phyloP scores from a whole-genome alignment of 345 rosid genomes.

The Citrus glauca region DNA sequence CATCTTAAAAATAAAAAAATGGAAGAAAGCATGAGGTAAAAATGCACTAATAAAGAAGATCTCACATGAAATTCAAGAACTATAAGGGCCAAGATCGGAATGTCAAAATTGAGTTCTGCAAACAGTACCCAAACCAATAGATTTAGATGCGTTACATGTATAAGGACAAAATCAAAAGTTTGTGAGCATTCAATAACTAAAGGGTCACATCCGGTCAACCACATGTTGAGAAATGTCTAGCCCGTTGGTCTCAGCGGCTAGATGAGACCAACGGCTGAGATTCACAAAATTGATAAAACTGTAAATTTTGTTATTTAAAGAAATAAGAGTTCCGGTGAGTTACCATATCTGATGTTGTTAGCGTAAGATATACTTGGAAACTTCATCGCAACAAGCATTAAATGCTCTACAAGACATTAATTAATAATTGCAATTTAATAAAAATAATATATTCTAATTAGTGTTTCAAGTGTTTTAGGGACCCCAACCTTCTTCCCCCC shows the following conservation, averaged over 20 bases:
- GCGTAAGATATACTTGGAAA: not conserved
- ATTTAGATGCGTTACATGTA: not conserved
- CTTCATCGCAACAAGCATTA: not conserved
- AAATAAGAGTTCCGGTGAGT: too few species aligned
- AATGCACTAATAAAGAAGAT: slow-evolving; percentile 1
- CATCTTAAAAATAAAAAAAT: too few species aligned
- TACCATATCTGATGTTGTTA: not conserved
- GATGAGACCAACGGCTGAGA: too few species aligned
- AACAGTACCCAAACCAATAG: slow-evolving; percentile 8
- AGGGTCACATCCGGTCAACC: too few species aligned
- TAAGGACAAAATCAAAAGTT: not conserved
- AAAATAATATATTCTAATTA: too few species aligned
- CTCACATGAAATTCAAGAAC: slow-evolving; percentile 3
- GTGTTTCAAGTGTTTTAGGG: not conserved
- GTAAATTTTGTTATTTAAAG: too few species aligned
- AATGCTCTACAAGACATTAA: not conserved
- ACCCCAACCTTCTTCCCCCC: not conserved
- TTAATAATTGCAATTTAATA: not conserved
- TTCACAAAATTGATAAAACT: too few species aligned
- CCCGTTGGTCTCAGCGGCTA: too few species aligned
- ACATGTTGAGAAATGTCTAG: too few species aligned
- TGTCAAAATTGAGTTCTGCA: not conserved
- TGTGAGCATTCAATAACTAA: not conserved
- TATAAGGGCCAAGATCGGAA: not conserved
- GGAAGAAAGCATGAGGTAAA: not conserved